Evolutionary conservation across 352 stramenopile species (phyloP).

Genomic region (Globisporangium iwayamae): DNA sequence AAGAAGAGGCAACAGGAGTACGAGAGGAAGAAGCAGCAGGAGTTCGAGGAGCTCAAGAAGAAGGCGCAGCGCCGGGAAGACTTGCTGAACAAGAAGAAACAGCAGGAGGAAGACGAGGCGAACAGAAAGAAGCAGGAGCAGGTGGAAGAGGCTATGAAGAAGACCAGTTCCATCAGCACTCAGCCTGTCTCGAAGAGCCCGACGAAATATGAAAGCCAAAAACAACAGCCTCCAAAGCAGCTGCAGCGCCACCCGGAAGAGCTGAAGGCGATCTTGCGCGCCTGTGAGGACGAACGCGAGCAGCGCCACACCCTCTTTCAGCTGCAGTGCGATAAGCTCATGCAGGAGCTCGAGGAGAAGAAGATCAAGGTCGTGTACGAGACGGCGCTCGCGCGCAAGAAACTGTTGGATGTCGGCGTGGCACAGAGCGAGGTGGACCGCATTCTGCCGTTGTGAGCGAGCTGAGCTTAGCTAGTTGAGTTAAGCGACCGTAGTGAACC

Average conservation of each 20-base stretch:
- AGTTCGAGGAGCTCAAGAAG: background rate
- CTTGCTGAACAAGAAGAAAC: background rate
- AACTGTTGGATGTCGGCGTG: conserved; percentile 35
- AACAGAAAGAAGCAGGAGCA: background rate
- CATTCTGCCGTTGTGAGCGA: conserved; percentile 17
- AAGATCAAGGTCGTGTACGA: conserved; percentile 20
- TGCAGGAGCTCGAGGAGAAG: conserved; percentile 22
- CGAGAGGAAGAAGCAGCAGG: conserved; percentile 1
- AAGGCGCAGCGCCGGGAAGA: background rate
- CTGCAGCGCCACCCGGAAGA: conserved; percentile 1
- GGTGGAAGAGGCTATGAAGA: background rate
- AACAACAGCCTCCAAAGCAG: background rate
- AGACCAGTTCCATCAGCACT: background rate
- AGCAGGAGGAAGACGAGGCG: background rate
- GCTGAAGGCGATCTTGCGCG: conserved; percentile 14
- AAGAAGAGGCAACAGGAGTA: background rate
- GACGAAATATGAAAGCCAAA: background rate
- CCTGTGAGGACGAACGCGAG: conserved; percentile 18
- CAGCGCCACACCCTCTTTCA: conserved; percentile 18
- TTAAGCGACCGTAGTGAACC: background rate
- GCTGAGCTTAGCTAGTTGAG: background rate
- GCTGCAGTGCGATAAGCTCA: conserved; percentile 18
- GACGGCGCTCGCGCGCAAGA: conserved; percentile 36
- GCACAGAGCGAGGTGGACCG: conserved; percentile 16
- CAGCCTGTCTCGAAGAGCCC: background rate